Conservation (phyloP, 495 filamentous ascomycete species). For the Rusavskia elegans region DNA sequence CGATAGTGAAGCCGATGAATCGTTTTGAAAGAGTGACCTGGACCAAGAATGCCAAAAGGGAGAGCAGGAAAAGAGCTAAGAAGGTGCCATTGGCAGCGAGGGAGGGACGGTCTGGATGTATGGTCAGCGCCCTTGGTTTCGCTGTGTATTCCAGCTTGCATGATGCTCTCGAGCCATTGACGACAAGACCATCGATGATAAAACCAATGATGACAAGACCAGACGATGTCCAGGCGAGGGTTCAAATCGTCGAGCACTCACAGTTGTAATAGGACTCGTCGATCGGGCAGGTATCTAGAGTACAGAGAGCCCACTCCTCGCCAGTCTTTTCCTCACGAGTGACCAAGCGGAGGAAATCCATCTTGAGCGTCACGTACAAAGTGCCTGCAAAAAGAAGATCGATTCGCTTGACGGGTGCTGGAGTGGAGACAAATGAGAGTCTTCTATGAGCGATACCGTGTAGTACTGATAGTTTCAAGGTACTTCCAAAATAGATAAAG, state of each 20-base stretch:
- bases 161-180: not conserved
- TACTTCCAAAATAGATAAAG: no score
- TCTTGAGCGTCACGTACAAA: not conserved
- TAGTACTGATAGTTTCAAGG: no score
- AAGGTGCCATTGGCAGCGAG: constrained; percentile 45
- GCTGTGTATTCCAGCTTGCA: no score
- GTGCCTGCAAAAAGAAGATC: not conserved
- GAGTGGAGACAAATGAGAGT: no score
- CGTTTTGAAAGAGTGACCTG: constrained; percentile 35
- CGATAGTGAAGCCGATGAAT: constrained; percentile 42
- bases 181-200: no score
- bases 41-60: constrained; percentile 25
- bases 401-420: no score
- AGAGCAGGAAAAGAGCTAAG: constrained; percentile 34
- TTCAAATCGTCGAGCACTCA: not conserved
- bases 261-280: constrained; percentile 30
- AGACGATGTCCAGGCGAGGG: no score
- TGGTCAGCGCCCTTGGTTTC: constrained; percentile 5
- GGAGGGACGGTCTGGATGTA: constrained; percentile 49
- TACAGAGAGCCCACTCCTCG: constrained; percentile 1
- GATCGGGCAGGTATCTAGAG: constrained; percentile 1
- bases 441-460: no score
- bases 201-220: not conserved
- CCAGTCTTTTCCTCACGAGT: not conserved
- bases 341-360: not conserved